Evolutionary conservation across 805 yeast species (phyloP).

Genomic region (Yarrowia hollandica): DNA sequence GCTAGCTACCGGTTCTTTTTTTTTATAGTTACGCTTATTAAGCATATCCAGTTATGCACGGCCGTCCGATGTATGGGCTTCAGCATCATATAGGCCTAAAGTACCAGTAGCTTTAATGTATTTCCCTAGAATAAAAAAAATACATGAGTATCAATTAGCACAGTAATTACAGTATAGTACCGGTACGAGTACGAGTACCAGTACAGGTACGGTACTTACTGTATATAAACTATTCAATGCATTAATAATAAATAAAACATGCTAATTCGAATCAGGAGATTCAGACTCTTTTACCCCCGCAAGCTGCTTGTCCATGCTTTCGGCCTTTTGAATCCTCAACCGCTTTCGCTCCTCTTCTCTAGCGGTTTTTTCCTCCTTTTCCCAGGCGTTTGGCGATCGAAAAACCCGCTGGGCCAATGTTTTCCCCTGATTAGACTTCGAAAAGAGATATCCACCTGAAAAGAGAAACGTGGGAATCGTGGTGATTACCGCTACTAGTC

Average conservation of each 20-base stretch:
- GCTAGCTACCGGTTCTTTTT: no score
- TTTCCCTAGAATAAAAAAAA: no score
- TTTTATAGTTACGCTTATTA: no score
- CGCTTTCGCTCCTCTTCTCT: slow-evolving; percentile 1
- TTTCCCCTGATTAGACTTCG: slow-evolving; percentile 11
- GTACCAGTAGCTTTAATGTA: no score
- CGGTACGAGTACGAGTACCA: no score
- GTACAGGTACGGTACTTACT: no score
- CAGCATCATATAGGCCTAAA: no score
- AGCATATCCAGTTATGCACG: no score
- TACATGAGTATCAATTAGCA: no score
- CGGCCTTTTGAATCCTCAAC: background rate
- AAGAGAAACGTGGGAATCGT: slow-evolving; percentile 37
- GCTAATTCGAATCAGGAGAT: background rate
- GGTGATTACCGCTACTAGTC: slow-evolving; percentile 32
- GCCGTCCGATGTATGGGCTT: no score
- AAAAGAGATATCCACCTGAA: slow-evolving; percentile 37
- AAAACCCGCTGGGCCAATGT: background rate
- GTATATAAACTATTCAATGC: no score
- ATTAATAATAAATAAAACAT: background rate
- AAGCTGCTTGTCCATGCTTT: background rate
- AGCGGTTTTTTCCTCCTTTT: slow-evolving; percentile 5
- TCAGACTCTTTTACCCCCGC: background rate
- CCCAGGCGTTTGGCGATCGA: background rate
- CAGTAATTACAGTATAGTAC: no score